Base-by-base conservation (phyloP, 257 asterid genomes). In the Linaria vulgaris region DNA sequence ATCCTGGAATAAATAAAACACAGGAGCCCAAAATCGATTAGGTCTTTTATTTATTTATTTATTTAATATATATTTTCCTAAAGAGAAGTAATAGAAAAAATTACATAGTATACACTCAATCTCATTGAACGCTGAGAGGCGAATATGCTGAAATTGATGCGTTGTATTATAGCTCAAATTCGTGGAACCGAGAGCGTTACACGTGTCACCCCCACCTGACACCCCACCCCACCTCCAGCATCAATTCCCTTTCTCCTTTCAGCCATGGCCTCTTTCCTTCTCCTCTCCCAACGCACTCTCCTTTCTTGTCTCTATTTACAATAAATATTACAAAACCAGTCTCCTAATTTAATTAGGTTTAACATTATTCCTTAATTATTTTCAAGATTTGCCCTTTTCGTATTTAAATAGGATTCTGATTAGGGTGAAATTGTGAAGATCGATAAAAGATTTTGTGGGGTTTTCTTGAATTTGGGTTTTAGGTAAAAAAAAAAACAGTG, bases 211-310 rank as follows among this genome's bases (percentile, higher is more conserved):
- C 20, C 4, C 3, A 53, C 39, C 22, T 25, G 59, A n/a, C 39
- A 53, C n/a, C n/a, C n/a, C n/a, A n/a, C n/a, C n/a, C n/a, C n/a
- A n/a, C 59, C 59, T 53, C 20, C 59, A 54, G 59, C 59, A 13
- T 54, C 39, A 31, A 16, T 31, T 14, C n/a, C 19, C n/a, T n/a
- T n/a, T 53, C 59, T n/a, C 24, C 38, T 30, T 11, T 17, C 59
- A 54, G 43, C 39, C 43, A 27, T 54, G 59, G 59, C 41, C 13
- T 54, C 16, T 44, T 43, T 54, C 43, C 20, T 25, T 12, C 58
- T 14, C 58, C n/a, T 52, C 23, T 25, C 23, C 13, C 58, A 23
- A n/a, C n/a, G n/a, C n/a, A n/a, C n/a, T n/a, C n/a, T n/a, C n/a
- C n/a, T n/a, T n/a, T n/a, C n/a, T n/a, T n/a, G n/a, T n/a, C n/a